phyloP scores from a whole-genome alignment of 106 monocot species.

The Amphibolis antarctica region DNA sequence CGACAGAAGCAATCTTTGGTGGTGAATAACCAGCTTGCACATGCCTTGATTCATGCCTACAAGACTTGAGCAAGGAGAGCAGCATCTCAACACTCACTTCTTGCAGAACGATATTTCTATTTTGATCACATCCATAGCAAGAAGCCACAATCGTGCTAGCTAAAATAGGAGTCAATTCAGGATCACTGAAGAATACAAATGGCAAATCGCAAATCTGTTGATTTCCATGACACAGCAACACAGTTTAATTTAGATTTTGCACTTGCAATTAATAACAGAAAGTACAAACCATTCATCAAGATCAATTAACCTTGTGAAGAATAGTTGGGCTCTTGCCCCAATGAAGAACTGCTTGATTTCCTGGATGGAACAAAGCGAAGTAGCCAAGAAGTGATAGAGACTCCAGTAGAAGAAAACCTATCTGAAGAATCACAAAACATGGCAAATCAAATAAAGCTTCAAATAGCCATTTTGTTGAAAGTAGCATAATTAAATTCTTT shows the following conservation, averaged over 20 bases:
- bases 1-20: conserved; percentile 14
- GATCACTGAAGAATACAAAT: conserved; percentile 92
- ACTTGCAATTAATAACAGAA: not conserved
- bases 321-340: conserved; percentile 99
- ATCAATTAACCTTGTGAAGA: conserved; percentile 63
- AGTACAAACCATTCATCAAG: not conserved
- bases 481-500: too few relatives aligned
- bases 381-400: conserved; percentile 72
- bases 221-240: not conserved
- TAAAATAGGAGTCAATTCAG: conserved; percentile 76
- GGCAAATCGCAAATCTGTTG: conserved; percentile 90
- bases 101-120: conserved; percentile 74
- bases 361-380: conserved; percentile 75
- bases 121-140: conserved; percentile 89
- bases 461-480: too few relatives aligned
- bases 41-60: conserved; percentile 27
- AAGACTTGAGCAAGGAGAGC: conserved; percentile 68
- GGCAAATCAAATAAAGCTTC: not conserved
- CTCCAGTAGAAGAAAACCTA: conserved; percentile 77
- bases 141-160: conserved; percentile 70
- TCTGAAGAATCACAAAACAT: conserved; percentile 19
- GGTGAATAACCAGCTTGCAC: conserved; percentile 15
- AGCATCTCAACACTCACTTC: conserved; percentile 96
- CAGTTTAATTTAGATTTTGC: conserved; percentile 5
- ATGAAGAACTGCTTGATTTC: conserved; percentile 91